Evolutionary conservation across 306 rosid genomes (phyloP).

Genomic region (Alnus glutinosa): DNA sequence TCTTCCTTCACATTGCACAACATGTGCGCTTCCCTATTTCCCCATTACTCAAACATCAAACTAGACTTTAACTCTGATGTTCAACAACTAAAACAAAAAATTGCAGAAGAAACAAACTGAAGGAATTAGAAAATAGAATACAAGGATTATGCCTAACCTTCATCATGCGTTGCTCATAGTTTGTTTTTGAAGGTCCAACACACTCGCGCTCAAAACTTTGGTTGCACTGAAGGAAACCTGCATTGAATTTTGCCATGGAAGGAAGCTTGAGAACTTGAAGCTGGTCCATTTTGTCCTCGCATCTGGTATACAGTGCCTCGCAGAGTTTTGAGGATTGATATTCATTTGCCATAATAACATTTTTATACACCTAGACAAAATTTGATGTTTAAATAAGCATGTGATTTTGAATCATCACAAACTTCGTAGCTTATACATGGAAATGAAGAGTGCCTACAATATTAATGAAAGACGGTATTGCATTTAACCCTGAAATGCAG

Average conservation of each 20-base stretch:
- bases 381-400: constrained; percentile 16
- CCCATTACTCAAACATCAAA: constrained; percentile 5
- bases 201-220: constrained; percentile 72
- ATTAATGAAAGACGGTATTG: neutral
- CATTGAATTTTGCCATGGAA: constrained; percentile 93
- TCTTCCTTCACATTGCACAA: no score
- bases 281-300: constrained; percentile 93
- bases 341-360: constrained; percentile 61
- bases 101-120: neutral
- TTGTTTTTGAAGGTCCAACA: constrained; percentile 83
- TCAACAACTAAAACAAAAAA: neutral
- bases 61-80: constrained; percentile 5
- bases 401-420: neutral
- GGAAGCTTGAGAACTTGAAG: constrained; percentile 94
- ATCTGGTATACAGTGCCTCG: constrained; percentile 70
- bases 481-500: neutral
- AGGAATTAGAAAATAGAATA: neutral
- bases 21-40: neutral
- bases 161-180: constrained; percentile 75
- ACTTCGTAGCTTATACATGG: neutral
- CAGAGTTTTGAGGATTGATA: constrained; percentile 88
- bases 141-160: constrained; percentile 51
- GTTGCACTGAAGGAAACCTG: constrained; percentile 85
- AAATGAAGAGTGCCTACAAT: neutral
- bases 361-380: constrained; percentile 57